Evolutionary conservation across 2,329 filamentous ascomycete species (phyloP).

Genomic region (Venturia pyrina): DNA sequence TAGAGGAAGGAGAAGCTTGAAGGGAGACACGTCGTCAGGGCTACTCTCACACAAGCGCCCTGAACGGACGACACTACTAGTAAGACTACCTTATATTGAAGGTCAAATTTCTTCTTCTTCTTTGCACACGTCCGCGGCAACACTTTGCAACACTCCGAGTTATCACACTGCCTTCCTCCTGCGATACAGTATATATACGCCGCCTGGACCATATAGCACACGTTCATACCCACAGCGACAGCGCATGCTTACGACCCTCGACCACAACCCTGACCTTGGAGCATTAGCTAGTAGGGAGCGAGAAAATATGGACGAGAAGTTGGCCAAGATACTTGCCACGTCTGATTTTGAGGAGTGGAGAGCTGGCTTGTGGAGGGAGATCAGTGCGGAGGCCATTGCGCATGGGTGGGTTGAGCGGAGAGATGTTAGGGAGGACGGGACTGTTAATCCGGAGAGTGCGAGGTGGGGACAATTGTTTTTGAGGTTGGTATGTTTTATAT

Average conservation of each 20-base stretch:
- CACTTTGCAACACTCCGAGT: neutral
- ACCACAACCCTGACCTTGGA: neutral
- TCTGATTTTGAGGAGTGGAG: conserved; percentile 13
- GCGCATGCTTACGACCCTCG: neutral
- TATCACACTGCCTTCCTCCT: neutral
- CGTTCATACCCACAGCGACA: neutral
- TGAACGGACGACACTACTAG: neutral
- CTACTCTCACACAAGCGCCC: neutral
- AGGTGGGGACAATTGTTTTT: conserved; percentile 11
- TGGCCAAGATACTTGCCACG: conserved; percentile 11
- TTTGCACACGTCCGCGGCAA: neutral
- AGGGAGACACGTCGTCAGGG: neutral
- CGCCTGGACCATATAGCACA: neutral
- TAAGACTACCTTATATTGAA: no score
- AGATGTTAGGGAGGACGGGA: conserved; percentile 10
- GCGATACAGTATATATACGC: neutral
- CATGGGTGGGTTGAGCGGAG: conserved; percentile 12
- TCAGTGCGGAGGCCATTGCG: conserved; percentile 12
- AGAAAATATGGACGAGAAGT: conserved; percentile 12
- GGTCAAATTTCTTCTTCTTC: neutral
- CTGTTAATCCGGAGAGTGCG: conserved; percentile 10
- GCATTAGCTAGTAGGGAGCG: neutral
- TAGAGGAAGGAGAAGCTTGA: no score
- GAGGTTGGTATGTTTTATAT: conserved; percentile 8
- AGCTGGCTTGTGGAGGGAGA: conserved; percentile 12